Percentiles rank a stretch among this genome's conserved stretches.
These are phyloP conservation scores for Colletotrichum falcatum DNA, from an alignment of 2,329 filamentous ascomycete species.

Conservation along the genomic window DNA sequence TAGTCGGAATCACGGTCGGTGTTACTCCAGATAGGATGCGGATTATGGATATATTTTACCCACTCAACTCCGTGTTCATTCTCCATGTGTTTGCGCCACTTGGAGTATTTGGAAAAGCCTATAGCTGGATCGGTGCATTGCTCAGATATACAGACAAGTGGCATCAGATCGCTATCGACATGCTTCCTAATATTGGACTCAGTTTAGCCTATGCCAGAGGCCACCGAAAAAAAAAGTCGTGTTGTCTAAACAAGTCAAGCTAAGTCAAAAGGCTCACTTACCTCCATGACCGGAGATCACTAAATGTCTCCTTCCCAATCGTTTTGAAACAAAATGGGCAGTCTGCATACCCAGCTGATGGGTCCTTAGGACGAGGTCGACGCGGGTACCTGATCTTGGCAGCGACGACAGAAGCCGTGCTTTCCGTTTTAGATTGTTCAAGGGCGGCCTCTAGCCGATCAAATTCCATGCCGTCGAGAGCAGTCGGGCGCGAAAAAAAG, in stretches of 20 bases:
- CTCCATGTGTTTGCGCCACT: background rate
- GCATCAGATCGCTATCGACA: background rate
- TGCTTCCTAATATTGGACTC: background rate
- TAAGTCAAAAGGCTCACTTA: background rate
- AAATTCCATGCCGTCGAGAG: background rate
- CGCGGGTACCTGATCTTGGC: background rate
- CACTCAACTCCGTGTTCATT: background rate
- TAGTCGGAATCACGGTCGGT: background rate
- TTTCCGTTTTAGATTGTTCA: background rate
- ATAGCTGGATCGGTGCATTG: background rate
- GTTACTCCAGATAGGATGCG: background rate
- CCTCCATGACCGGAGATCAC: background rate
- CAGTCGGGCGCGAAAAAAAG: background rate
- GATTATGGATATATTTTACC: background rate
- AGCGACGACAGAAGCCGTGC: background rate
- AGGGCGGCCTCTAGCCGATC: background rate
- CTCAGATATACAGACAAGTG: background rate
- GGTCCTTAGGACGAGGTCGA: background rate
- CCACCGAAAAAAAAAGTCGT: background rate
- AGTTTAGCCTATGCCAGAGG: background rate
- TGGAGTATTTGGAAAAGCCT: background rate
- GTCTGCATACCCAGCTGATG: background rate
- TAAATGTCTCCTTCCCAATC: background rate
- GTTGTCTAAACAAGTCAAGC: background rate
- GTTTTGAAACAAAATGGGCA: background rate